Evolutionary conservation across 2,329 filamentous ascomycete species (phyloP).

Genomic region (Cordyceps pruinosa): DNA sequence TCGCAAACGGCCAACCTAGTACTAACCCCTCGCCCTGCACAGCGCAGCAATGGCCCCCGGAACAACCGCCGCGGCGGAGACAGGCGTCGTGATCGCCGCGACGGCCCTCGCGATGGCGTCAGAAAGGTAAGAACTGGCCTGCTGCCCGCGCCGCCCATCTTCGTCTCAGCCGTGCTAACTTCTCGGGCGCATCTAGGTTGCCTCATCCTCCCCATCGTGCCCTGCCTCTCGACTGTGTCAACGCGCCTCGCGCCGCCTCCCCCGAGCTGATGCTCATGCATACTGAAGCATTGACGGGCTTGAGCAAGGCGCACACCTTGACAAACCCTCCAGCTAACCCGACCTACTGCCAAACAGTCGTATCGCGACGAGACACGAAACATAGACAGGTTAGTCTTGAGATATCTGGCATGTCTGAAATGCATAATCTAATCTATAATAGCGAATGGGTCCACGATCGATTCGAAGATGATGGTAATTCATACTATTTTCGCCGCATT

Average conservation of each 20-base stretch:
- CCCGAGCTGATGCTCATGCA: not conserved
- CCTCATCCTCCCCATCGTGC: slow-evolving; percentile 24
- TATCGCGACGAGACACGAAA: slow-evolving; percentile 58
- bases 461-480: slow-evolving; percentile 65
- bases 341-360: slow-evolving; percentile 43
- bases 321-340: slow-evolving; percentile 31
- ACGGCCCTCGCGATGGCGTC: slow-evolving; percentile 72
- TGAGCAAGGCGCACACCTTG: slow-evolving; percentile 27
- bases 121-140: slow-evolving; percentile 63
- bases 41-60: slow-evolving; percentile 30
- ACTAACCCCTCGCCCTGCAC: slow-evolving; percentile 16
- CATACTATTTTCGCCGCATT: slow-evolving; percentile 14
- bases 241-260: slow-evolving; percentile 21
- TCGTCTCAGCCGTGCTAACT: slow-evolving; percentile 1
- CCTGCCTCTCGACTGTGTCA: slow-evolving; percentile 23
- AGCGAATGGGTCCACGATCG: slow-evolving; percentile 95
- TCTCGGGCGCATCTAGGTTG: slow-evolving; percentile 24
- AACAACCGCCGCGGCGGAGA: slow-evolving; percentile 27
- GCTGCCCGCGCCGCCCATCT: slow-evolving; percentile 10
- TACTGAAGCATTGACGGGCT: slow-evolving; percentile 17
- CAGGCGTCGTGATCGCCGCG: slow-evolving; percentile 30
- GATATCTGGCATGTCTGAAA: not conserved
- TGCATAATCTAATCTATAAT: not conserved
- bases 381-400: slow-evolving; percentile 56
- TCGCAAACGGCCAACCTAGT: not conserved